Evolutionary conservation across 139 green algal species (phyloP), one percentile per base, ranked within the genome.

Genomic region (Micractinium sp.): DNA sequence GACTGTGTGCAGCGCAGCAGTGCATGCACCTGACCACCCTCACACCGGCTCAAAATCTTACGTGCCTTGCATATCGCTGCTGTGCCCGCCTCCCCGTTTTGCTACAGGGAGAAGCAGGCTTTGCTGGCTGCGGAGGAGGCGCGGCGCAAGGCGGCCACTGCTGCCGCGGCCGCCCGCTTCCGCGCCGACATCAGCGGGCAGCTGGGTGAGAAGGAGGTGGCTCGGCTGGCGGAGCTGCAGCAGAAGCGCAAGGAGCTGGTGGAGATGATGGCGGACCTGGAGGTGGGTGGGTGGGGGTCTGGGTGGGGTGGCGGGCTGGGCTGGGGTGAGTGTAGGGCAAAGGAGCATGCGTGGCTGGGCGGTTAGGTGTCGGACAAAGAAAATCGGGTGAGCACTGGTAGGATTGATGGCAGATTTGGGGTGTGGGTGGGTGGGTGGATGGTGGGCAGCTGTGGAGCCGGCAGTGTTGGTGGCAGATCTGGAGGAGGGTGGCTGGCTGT

Each of bases 91-190:
- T 56, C 47, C 47, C 47, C 63, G 20, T 23, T 31, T n/a, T 35
- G 25, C 71, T 29, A 9, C 82, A 91, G 89, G 89, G 89, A 90
- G 85, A 89, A 89, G 47, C 73, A 92, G 85, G 89, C 80, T 31
- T 47, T 67, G 14, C 63, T 84, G 14, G 85, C n/a, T 3, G 71
- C 47, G 16, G 79, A 90, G 78, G 89, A 92, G 56, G 78, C 60
- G 56, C 66, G 79, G 35, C 89, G 89, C 53, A 90, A 90, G 85
- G 78, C 77, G 56, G 67, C 36, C 4, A 36, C 61, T 4, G 36
- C 71, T 0, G 85, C 41, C 5, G 74, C 71, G 5, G 75, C 80
- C 20, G 69, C 56, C 27, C 63, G 63, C 38, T 85, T 92, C 60
- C 78, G 85, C 22, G 33, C n/a, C 20, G 89, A 82, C 33, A 60